Evolutionary conservation across 2,329 filamentous ascomycete species (phyloP).

Genomic region (Phoma herbarum): DNA sequence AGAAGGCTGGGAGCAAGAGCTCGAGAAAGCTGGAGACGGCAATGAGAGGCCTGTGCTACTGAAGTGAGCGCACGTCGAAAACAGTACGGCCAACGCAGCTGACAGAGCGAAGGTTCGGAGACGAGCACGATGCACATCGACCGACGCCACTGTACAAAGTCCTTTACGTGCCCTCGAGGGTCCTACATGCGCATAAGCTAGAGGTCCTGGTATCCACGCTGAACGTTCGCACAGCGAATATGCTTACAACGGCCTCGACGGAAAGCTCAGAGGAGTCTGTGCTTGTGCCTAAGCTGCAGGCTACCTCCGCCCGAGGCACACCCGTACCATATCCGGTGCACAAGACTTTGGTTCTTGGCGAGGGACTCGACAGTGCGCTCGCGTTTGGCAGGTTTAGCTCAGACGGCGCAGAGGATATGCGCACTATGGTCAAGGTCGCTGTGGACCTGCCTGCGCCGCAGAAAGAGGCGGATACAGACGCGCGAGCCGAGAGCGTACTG

Average conservation of each 20-base stretch:
- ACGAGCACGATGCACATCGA: conserved; percentile 57
- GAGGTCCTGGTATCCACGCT: conserved; percentile 69
- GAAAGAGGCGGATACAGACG: conserved; percentile 46
- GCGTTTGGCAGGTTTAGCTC: conserved; percentile 56
- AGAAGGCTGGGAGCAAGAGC: conserved; percentile 55
- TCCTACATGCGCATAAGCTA: conserved; percentile 67
- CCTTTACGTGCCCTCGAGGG: conserved; percentile 69
- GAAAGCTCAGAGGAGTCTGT: conserved; percentile 68
- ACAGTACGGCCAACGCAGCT: no score
- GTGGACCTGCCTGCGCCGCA: conserved; percentile 63
- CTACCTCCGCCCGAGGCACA: conserved; percentile 69
- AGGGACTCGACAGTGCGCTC: conserved; percentile 74
- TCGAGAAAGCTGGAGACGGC: conserved; percentile 43
- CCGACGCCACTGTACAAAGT: conserved; percentile 66
- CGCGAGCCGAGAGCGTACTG: conserved; percentile 39
- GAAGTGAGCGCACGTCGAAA: conserved; percentile 38
- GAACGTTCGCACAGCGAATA: conserved; percentile 54
- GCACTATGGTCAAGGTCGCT: conserved; percentile 62
- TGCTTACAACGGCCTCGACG: conserved; percentile 31
- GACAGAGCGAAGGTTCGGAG: conserved; percentile 60
- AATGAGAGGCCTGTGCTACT: conserved; percentile 54
- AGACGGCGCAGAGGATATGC: conserved; percentile 48
- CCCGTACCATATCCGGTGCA: conserved; percentile 84
- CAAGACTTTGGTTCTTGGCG: conserved; percentile 76
- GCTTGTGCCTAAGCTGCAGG: conserved; percentile 77